Conservation (phyloP, 108 stramenopile species). For the Fragilaria radians region DNA sequence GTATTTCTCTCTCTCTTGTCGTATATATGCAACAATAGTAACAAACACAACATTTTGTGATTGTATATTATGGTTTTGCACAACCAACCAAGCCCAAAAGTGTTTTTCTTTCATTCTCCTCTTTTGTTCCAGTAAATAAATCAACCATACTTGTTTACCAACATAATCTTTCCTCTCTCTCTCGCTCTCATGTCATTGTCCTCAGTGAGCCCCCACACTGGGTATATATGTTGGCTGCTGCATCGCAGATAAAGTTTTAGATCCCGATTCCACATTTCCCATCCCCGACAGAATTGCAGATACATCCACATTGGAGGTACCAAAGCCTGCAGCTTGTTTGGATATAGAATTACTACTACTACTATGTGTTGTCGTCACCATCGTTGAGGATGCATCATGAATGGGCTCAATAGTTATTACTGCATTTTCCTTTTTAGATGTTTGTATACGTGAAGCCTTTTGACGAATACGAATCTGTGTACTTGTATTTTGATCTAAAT, state of each 20-base stretch:
- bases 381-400: constrained; percentile 9
- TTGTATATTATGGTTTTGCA: too few species aligned
- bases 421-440: not conserved
- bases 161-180: too few species aligned
- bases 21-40: too few species aligned
- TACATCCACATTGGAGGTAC: constrained; percentile 27
- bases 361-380: too few species aligned
- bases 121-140: too few species aligned
- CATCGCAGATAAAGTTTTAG: not conserved
- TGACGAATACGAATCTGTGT: constrained; percentile 36
- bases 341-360: constrained; percentile 12
- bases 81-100: too few species aligned
- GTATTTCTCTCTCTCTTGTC: too few species aligned
- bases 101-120: too few species aligned
- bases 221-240: not conserved
- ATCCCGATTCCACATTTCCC: constrained; percentile 23
- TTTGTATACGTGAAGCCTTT: constrained; percentile 2
- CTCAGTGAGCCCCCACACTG: not conserved
- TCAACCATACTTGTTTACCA: too few species aligned
- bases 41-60: too few species aligned
- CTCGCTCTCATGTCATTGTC: too few species aligned
- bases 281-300: constrained; percentile 44
- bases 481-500: constrained; percentile 40
- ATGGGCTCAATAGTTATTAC: not conserved
- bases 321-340: constrained; percentile 45